Evolutionary conservation across 768 basidiomycete species (phyloP), one percentile per base, ranked within the genome.

Genomic region (Leccinum boreale): DNA sequence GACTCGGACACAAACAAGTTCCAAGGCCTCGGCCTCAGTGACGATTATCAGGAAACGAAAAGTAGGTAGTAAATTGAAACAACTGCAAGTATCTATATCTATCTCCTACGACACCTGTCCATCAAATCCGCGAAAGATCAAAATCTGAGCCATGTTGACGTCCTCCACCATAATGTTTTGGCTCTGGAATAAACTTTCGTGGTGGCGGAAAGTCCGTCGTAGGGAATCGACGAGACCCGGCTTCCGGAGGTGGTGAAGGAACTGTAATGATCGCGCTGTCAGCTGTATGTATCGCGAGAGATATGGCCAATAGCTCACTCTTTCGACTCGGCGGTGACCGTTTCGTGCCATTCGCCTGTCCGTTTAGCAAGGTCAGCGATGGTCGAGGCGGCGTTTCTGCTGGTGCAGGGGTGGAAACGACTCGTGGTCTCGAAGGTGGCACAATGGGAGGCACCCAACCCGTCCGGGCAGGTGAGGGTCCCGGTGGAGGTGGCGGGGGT

Each of bases 181-280:
- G 63, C 31, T 68, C 75, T 5, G 70, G 66, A 35, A 69, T 68
- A 70, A 92, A 93, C 26, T 77, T 76, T 42, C 90, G 82, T 4
- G 92, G 92, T 14, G 85, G 84, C 1, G 92, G 92, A 68, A 93
- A 92, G 52, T 86, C 89, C 14, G 77, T 74, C n/a, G 85, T 81
- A 7, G 89, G 90, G 68, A 92, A 94, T 15, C 78, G 85, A 66
- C 90, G 87, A 23, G 78, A 70, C 9, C 90, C 90, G 44, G 80
- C 81, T 55, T 78, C 83, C 3, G 90, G 82, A 24, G 84, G 84
- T 6, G 83, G 83, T 4, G 81, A 75, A 21, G 84, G 80, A 48
- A 82, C 82, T 84, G 56, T 4, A 48, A 58, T 56, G 54, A 62
- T 50, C 47, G 55, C 50, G 57, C 31, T 21, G 58, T 65, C 53